Evolutionary conservation across 2,329 filamentous ascomycete species (phyloP).

Genomic region (Decorospora gaudefroyi): DNA sequence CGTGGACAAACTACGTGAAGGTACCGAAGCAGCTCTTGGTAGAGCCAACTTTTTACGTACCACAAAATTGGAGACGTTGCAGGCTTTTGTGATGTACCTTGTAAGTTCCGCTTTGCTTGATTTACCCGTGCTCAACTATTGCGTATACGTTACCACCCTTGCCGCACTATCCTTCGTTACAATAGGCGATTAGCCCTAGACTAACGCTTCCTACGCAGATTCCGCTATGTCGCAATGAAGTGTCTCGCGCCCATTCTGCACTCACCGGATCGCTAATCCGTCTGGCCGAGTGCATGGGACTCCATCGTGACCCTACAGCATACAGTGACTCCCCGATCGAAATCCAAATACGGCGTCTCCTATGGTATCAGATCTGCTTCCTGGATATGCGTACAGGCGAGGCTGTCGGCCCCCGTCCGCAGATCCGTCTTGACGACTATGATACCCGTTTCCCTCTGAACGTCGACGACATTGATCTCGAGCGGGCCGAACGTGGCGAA

Average conservation of each 20-base stretch:
- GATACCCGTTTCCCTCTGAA: slow-evolving; percentile 74
- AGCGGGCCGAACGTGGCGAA: slow-evolving; percentile 32
- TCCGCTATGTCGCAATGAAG: slow-evolving; percentile 70
- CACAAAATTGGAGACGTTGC: slow-evolving; percentile 73
- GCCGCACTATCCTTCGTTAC: too few species aligned
- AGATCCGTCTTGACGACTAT: slow-evolving; percentile 74
- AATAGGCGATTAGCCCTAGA: neutral
- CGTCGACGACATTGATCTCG: slow-evolving; percentile 68
- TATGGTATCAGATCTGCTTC: slow-evolving; percentile 80
- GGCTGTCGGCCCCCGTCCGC: slow-evolving; percentile 71
- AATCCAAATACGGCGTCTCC: slow-evolving; percentile 69
- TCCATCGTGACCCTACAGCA: slow-evolving; percentile 70
- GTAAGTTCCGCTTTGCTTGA: slow-evolving; percentile 53
- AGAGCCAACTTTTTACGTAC: slow-evolving; percentile 73
- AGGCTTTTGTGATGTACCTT: slow-evolving; percentile 77
- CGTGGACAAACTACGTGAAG: slow-evolving; percentile 60
- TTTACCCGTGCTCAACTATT: too few species aligned
- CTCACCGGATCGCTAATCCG: slow-evolving; percentile 72
- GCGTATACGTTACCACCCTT: too few species aligned
- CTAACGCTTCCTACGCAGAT: slow-evolving; percentile 54
- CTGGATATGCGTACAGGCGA: slow-evolving; percentile 76
- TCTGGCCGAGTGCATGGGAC: slow-evolving; percentile 76
- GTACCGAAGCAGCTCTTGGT: slow-evolving; percentile 68
- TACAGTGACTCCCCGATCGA: slow-evolving; percentile 70
- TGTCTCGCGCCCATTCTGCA: slow-evolving; percentile 74